Evolutionary conservation across 73 alveolate species (phyloP), one percentile per base, ranked within the genome.

Genomic region (Paramecium bursaria): DNA sequence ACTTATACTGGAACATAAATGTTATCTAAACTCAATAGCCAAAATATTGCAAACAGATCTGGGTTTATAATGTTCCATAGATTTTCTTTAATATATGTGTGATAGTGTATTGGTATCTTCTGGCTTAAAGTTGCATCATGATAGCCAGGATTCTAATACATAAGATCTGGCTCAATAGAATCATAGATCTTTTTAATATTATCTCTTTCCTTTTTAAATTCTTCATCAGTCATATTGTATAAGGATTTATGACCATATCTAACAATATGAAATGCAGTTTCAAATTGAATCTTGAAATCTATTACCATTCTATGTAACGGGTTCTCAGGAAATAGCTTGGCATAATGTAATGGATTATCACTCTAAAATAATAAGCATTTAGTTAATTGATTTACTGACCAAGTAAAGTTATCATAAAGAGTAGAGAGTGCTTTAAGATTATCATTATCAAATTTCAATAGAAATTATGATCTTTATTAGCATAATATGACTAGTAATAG

Each of bases 11-110:
- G 82, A 13, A 39, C 82, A 67, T 67, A 67, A 35, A 67, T 67
- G 44, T 67, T 67, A 42, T 67, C 82, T 42, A 67, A 60, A 67
- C 60, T 67, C 23, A 67, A 39, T 27, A 67, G 23, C 82, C 82
- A 67, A 39, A 67, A 67, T 39, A 39, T 67, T 42, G 82, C 60
- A 42, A 67, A 67, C 44, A 67, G 44, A 11, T 39, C 57, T 0
- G 57, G 57, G 15, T 67, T 67, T 5, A 67, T 67, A 15, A 42
- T 42, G 1, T 29, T 9, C 60, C 82, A 67, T 15, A 67, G 44
- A 44, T n/a, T 67, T 13, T 67, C 82, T 22, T 67, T 67, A 1
- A 67, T 25, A 67, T 67, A 39, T 21, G 82, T 67, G 3, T 67
- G 82, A 19, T 46, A 67, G 6, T 19, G 15, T 10, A 67, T 39